These are phyloP conservation scores for Leptographium galeiforme DNA, from an alignment of 2,329 filamentous ascomycete genomes.

Conservation along the genomic window DNA sequence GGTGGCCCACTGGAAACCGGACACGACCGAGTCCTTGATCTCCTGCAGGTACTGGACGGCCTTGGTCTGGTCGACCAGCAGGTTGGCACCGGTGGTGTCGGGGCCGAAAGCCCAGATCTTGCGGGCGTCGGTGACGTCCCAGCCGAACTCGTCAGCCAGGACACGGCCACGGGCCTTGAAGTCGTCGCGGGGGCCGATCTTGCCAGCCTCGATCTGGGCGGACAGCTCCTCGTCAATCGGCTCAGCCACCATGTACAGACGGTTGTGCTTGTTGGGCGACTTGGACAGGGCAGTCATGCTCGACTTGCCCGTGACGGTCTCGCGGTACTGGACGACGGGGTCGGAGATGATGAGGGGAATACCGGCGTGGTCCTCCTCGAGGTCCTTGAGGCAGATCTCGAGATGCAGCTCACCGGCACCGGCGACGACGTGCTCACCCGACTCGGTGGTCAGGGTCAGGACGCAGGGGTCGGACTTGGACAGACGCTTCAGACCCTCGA, in stretches of 20 bases:
- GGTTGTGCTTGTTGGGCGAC: slow-evolving; percentile 99
- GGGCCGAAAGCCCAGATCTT: slow-evolving; percentile 99
- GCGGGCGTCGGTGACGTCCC: slow-evolving; percentile 98
- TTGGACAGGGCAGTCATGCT: slow-evolving; percentile 97
- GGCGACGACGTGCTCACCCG: slow-evolving; percentile 97
- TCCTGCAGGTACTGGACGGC: slow-evolving; percentile 99
- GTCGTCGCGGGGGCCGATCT: slow-evolving; percentile 91
- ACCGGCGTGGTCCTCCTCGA: slow-evolving; percentile 98
- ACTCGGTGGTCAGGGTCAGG: slow-evolving; percentile 74
- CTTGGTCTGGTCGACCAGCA: slow-evolving; percentile 99
- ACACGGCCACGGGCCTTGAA: slow-evolving; percentile 97
- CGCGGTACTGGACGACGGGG: slow-evolving; percentile 96
- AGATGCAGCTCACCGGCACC: slow-evolving; percentile 99
- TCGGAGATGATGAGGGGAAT: slow-evolving; percentile 96
- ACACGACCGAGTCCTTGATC: slow-evolving; percentile 99
- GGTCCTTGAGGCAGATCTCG: slow-evolving; percentile 99
- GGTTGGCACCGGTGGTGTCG: slow-evolving; percentile 93
- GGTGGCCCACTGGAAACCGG: slow-evolving; percentile 99
- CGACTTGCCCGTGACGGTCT: slow-evolving; percentile 75
- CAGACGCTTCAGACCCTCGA: slow-evolving; percentile 99
- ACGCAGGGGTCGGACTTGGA: slow-evolving; percentile 99
- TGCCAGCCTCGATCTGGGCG: slow-evolving; percentile 79
- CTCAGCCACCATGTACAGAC: slow-evolving; percentile 90
- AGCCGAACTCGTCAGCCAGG: slow-evolving; percentile 91
- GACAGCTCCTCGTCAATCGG: slow-evolving; percentile 87